Conservation (phyloP, 805 yeast genomes). For the Ogataea allantospora region DNA sequence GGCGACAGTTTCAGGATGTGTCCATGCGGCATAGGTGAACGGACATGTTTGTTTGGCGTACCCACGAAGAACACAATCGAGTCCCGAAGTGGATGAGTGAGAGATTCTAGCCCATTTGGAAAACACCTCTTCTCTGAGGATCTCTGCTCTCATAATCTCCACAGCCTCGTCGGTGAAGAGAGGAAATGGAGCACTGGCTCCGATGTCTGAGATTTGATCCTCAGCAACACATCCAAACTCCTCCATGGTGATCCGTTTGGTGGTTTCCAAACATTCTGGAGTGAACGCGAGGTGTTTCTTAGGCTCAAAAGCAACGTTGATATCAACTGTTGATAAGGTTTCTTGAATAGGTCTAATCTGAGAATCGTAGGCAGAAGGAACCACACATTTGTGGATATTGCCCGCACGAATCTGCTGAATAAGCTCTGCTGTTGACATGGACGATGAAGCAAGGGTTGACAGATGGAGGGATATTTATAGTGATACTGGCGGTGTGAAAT, state of each 20-base stretch:
- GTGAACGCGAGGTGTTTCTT: constrained; percentile 38
- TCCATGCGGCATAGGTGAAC: constrained; percentile 56
- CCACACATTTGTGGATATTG: constrained; percentile 36
- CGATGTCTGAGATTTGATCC: constrained; percentile 52
- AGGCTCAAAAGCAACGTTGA: constrained; percentile 37
- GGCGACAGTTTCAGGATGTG: constrained; percentile 54
- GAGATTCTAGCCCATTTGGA: constrained; percentile 43
- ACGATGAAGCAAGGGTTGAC: not conserved
- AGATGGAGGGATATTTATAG: constrained; percentile 4
- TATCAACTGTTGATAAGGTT: constrained; percentile 20
- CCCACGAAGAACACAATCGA: constrained; percentile 52
- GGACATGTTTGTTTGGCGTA: constrained; percentile 46
- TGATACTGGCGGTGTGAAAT: not conserved
- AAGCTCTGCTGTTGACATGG: constrained; percentile 33
- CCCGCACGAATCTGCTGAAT: constrained; percentile 37
- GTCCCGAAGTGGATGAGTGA: constrained; percentile 45
- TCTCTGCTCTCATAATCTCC: constrained; percentile 55
- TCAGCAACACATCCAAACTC: constrained; percentile 47
- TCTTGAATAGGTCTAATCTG: constrained; percentile 34
- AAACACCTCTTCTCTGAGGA: constrained; percentile 46
- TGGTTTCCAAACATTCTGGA: constrained; percentile 34
- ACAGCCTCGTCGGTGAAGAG: constrained; percentile 60
- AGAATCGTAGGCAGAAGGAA: constrained; percentile 33
- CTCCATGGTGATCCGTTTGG: constrained; percentile 43
- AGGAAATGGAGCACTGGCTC: constrained; percentile 60